Conservation (phyloP, 2,329 filamentous ascomycete species). For the Plenodomus tracheiphilus region DNA sequence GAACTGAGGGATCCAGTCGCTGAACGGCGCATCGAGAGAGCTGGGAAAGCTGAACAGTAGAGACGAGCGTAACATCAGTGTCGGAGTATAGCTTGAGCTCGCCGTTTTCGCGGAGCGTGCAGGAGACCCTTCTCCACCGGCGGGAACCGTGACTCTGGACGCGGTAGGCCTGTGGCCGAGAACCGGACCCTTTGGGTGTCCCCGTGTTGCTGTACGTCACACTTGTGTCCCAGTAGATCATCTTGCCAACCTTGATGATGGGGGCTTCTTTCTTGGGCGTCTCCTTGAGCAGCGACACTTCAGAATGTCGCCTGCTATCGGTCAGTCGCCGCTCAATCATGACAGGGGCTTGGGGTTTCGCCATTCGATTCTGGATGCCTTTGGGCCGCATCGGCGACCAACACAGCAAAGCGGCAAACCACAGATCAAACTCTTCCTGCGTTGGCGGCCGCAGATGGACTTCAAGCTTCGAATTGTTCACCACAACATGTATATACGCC, state of each 20-base stretch:
- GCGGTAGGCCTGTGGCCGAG: constrained; percentile 57
- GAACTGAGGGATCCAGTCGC: constrained; percentile 82
- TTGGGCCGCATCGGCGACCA: constrained; percentile 76
- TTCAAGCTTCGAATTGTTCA: constrained; percentile 60
- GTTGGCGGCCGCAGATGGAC: constrained; percentile 67
- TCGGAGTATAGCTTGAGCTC: constrained; percentile 90
- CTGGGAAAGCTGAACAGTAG: constrained; percentile 83
- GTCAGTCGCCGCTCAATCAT: constrained; percentile 40
- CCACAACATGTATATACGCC: constrained; percentile 56
- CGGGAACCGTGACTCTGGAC: constrained; percentile 61
- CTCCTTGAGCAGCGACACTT: constrained; percentile 64
- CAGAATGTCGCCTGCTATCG: constrained; percentile 53
- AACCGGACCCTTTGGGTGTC: constrained; percentile 35
- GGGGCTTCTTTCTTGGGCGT: constrained; percentile 68
- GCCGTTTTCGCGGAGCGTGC: constrained; percentile 91
- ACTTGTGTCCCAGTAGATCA: constrained; percentile 71
- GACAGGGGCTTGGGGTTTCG: constrained; percentile 52
- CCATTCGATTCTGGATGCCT: constrained; percentile 57
- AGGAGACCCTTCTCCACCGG: constrained; percentile 88
- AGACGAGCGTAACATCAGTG: constrained; percentile 77
- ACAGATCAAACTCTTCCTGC: constrained; percentile 71
- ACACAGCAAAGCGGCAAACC: constrained; percentile 78
- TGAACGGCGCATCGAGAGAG: constrained; percentile 89
- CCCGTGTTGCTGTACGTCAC: constrained; percentile 54
- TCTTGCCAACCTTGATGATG: constrained; percentile 83